These are phyloP conservation scores for Albophoma yamanashiensis DNA, from an alignment of 2,329 filamentous ascomycete genomes.

Conservation along the genomic window DNA sequence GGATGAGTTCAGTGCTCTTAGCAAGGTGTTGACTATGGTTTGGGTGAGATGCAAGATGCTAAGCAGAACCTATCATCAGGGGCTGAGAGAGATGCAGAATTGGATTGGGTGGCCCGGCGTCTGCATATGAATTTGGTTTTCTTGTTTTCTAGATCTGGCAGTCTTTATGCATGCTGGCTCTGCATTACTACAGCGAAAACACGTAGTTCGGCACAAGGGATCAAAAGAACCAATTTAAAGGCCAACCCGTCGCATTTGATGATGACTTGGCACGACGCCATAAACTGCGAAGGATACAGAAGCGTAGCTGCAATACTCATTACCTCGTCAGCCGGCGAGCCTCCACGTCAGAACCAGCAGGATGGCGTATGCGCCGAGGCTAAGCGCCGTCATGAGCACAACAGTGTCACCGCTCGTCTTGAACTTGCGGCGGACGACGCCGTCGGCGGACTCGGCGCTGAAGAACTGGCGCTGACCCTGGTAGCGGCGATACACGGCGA, in stretches of 20 bases:
- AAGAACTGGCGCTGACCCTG: conserved; percentile 96
- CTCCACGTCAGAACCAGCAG: conserved; percentile 45
- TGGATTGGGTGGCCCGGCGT: background rate
- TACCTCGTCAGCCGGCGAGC: conserved; percentile 17
- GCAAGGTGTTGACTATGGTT: background rate
- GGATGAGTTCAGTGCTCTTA: background rate
- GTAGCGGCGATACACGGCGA: conserved; percentile 75
- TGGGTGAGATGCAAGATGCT: background rate
- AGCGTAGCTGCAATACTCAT: background rate
- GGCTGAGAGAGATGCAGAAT: background rate
- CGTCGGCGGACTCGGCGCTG: conserved; percentile 27
- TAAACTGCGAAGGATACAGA: background rate
- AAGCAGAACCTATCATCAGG: background rate
- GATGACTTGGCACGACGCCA: background rate
- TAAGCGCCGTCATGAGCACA: conserved; percentile 43
- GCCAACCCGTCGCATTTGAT: background rate
- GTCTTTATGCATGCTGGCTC: background rate
- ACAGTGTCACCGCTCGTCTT: conserved; percentile 55
- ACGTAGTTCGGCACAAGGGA: background rate
- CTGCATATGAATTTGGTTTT: background rate
- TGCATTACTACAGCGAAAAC: background rate
- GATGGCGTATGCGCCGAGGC: conserved; percentile 45
- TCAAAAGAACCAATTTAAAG: background rate
- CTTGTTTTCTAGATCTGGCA: background rate
- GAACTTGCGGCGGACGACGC: conserved; percentile 38